Base-by-base conservation (phyloP, 305 asterid genomes). In the Fraxinus latifolia region DNA sequence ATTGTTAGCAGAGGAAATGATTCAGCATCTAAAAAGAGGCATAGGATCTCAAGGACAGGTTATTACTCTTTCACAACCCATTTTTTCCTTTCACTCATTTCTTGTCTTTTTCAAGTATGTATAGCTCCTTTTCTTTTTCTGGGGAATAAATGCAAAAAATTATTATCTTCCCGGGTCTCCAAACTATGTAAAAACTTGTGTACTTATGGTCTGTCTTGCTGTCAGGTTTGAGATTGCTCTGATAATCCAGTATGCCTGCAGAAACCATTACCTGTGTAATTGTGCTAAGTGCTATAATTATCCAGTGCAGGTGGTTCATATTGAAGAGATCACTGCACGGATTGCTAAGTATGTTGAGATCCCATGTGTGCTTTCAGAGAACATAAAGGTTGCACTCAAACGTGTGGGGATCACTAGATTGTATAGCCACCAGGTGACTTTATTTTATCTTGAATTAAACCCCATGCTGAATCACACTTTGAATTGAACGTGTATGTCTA, bases 31-130 rank as follows among this genome's bases (percentile, higher is more conserved):
- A 47, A 87, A 82, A 78, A 84, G 84, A 67, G 91, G 88, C 82
- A 32, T 93, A 82, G 98, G 99, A 87, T 93, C 93, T 82, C 89
- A 71, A 80, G 99, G 98, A 87, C 99, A 96, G 99, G 97, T 95
- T 83, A 86, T 76, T 44, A 76, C 53, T 72, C 19, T 33, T 83
- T 29, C 37, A 77, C 78, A 81, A n/a, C 78, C 33, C 31, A 71
- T 21, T 47, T 74, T 71, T 76, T 14, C 78, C 17, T 17, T 70
- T 60, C 37, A 44, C 32, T 65, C 5, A 23, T 74, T 47, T 81
- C 39, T 78, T 85, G 79, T 71, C 77, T 36, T 85, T 83, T 83
- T 65, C 77, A 44, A 37, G 32, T 72, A 50, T 17, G 12, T 8
- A 37, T 39, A 29, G 14, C 78, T 81, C 79, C 12, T 34, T 79